These are phyloP conservation scores for Xylaria bambusicola DNA, from an alignment of 495 filamentous ascomycete species.

Conservation along the genomic window DNA sequence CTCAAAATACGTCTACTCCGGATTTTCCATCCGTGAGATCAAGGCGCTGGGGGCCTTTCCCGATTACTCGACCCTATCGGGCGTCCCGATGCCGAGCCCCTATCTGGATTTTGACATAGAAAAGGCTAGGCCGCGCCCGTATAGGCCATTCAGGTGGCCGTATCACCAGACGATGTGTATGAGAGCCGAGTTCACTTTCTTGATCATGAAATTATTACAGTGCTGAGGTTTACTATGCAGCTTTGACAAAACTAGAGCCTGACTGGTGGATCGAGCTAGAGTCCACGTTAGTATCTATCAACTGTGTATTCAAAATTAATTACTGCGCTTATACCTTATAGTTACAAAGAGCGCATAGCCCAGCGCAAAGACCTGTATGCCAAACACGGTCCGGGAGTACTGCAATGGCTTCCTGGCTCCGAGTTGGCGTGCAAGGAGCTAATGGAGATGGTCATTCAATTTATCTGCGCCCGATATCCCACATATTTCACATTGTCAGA, in stretches of 20 bases:
- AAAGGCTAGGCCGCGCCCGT: slow-evolving; percentile 67
- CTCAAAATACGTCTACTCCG: slow-evolving; percentile 41
- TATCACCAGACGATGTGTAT: slow-evolving; percentile 96
- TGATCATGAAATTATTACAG: background rate
- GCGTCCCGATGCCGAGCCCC: slow-evolving; percentile 71
- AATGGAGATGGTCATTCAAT: slow-evolving; percentile 88
- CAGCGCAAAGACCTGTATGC: slow-evolving; percentile 71
- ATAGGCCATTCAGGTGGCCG: slow-evolving; percentile 81
- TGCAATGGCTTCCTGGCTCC: slow-evolving; percentile 72
- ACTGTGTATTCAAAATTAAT: background rate
- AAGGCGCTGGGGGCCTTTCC: slow-evolving; percentile 78
- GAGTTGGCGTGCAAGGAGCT: slow-evolving; percentile 84
- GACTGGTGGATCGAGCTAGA: slow-evolving; percentile 95
- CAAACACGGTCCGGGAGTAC: slow-evolving; percentile 63
- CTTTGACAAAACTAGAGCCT: slow-evolving; percentile 75
- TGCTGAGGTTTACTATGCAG: slow-evolving; percentile 47
- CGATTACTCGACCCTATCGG: slow-evolving; percentile 76
- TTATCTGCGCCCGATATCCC: slow-evolving; percentile 77
- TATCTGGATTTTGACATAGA: slow-evolving; percentile 63
- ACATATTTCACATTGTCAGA: slow-evolving; percentile 68
- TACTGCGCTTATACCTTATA: background rate
- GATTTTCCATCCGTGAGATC: slow-evolving; percentile 68
- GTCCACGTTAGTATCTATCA: slow-evolving; percentile 42
- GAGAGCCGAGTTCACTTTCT: slow-evolving; percentile 28
- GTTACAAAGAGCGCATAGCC: slow-evolving; percentile 65